Base-by-base conservation (phyloP, 164 flowering plant genomes). In the Umbilicus rupestris region DNA sequence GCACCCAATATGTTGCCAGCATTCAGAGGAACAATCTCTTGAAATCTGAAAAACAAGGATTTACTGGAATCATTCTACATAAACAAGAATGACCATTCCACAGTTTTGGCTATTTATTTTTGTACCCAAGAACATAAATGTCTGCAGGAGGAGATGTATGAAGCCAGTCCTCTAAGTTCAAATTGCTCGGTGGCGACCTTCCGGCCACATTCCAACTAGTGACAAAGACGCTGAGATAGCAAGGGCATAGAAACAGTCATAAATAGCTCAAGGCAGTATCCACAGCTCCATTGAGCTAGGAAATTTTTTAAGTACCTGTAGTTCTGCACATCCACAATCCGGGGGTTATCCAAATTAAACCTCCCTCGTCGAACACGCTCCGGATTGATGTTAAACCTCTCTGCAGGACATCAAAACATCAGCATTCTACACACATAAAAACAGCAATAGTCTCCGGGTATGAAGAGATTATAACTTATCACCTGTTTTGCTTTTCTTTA, bases 181-280 rank as follows among this genome's bases (percentile, higher is more conserved):
- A 68, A 66, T 80, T 80, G 67, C 75, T 72, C 9, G 85, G 72
- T 20, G 91, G 91, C 9, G 91, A 79, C 79, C 77, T 84, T 71
- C 91, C 91, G 66, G 82, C 91, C 67, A 86, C 91, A 69, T 86
- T 86, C 91, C 91, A 86, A 59, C 88, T 78, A 22, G 84, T 82
- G 7, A 80, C 84, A 76, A 86, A 86, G 41, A 84, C 63, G 49
- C 91, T 86, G 83, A 67, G 39, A 0, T n/a, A n/a, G n/a, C n/a
- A n/a, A 35, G 39, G 41, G 29, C 22, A 60, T n/a, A 58, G 7
- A 46, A 64, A 14, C 16, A 63, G 7, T 59, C 19, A 28, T 12
- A 17, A 26, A 37, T 59, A 26, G 22, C 28, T 37, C 37, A n/a
- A 58, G 37, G 44, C 45, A 44, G 5, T 31, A 69, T 11, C 20